A percentile compares a stretch with the other conserved stretches of the same genome.
phyloP scores from a whole-genome alignment of 352 stramenopile species.

The Globisporangium spinosum region DNA sequence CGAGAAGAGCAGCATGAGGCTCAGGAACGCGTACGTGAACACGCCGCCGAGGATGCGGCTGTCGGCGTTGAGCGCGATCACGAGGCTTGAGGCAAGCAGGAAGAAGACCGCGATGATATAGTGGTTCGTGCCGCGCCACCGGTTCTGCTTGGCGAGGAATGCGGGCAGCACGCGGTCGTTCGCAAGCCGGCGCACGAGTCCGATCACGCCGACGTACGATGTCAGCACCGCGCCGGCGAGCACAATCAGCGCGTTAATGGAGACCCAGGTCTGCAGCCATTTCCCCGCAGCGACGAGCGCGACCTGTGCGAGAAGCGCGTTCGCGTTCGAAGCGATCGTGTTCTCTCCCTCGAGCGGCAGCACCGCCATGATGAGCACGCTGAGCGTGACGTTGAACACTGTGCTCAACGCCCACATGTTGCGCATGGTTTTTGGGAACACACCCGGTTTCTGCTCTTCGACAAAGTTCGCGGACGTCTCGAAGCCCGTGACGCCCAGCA shows the following conservation, averaged over 20 bases:
- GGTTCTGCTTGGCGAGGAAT: constrained; percentile 54
- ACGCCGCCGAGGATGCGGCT: constrained; percentile 71
- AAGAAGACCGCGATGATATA: constrained; percentile 81
- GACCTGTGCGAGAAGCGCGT: constrained; percentile 67
- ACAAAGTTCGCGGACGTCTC: constrained; percentile 87
- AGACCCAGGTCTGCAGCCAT: constrained; percentile 53
- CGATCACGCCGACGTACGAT: constrained; percentile 75
- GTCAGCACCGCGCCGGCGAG: constrained; percentile 81
- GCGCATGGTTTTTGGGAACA: constrained; percentile 18
- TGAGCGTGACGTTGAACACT: constrained; percentile 83
- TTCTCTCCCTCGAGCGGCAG: constrained; percentile 55
- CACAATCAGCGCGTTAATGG: constrained; percentile 84
- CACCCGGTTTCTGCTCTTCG: constrained; percentile 58
- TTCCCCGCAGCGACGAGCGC: constrained; percentile 34
- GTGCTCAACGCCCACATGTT: constrained; percentile 61
- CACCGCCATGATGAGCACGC: constrained; percentile 61
- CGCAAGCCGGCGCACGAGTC: constrained; percentile 63
- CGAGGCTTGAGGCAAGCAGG: constrained; percentile 51
- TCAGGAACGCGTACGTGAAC: constrained; percentile 85
- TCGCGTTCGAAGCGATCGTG: constrained; percentile 53
- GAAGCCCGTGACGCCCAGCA: constrained; percentile 89
- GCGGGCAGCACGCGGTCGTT: constrained; percentile 56
- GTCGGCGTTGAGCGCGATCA: constrained; percentile 69
- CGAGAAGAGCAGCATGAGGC: constrained; percentile 81
- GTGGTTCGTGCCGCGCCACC: constrained; percentile 64